Percentiles rank a stretch among this genome's conserved stretches.
Conservation (phyloP, 2,329 filamentous ascomycete species). For the Gaeumannomyces tritici region DNA sequence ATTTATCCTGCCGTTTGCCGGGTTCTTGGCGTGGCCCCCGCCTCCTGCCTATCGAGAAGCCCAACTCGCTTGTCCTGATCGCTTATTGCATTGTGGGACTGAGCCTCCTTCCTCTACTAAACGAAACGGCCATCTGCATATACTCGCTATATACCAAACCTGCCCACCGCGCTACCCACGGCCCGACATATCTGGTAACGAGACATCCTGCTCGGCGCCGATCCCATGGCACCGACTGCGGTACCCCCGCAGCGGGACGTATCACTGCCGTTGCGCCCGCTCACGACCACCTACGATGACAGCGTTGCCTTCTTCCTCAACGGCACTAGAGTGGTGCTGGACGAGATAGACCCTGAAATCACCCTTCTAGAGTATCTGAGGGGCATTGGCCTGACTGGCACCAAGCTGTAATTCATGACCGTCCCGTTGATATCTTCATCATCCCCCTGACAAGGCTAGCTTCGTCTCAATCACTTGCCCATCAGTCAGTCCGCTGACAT, state of each 20-base stretch:
- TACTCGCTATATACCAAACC: no score
- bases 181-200: not conserved
- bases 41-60: not conserved
- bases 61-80: no score
- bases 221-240: conserved; percentile 47
- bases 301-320: conserved; percentile 90
- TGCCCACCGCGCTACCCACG: not conserved
- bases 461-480: not conserved
- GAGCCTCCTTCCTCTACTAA: not conserved
- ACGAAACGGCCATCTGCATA: not conserved
- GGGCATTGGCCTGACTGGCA: conserved; percentile 87
- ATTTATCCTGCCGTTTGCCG: not conserved
- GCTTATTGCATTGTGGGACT: not conserved
- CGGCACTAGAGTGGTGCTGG: conserved; percentile 78
- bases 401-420: conserved; percentile 57
- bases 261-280: conserved; percentile 26
- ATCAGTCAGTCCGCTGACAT: conserved; percentile 5
- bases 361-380: conserved; percentile 89
- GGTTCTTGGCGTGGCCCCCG: not conserved
- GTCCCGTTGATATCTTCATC: not conserved
- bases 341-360: conserved; percentile 81
- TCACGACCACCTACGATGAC: conserved; percentile 76
- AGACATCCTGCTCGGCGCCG: not conserved
- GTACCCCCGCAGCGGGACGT: conserved; percentile 36
- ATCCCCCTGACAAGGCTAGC: not conserved